Base-by-base conservation (phyloP, 352 stramenopile species). In the Globisporangium perplexum region DNA sequence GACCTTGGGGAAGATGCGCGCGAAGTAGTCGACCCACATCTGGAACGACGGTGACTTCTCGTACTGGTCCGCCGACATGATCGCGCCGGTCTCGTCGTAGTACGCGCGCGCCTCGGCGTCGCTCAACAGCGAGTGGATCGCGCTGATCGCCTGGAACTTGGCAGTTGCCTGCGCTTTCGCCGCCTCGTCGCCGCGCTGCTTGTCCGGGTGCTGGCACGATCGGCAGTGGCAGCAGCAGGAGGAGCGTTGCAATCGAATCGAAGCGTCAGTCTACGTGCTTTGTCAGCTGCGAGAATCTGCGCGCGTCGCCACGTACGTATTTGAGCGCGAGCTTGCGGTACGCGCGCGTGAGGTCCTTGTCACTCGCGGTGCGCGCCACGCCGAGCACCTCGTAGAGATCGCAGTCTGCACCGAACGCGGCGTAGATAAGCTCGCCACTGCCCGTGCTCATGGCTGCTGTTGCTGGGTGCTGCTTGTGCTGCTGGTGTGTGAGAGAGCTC, bases 11-110 rank as follows among this genome's bases (percentile, higher is more conserved):
- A 96, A 96, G 14, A 96, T 55, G 20, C 67, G 81, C 22, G 85
- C 77, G 67, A 91, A 97, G 71, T 97, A 97, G 35, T 86, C 70
- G 43, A 77, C 76, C 89, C 88, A 89, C 71, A 83, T 86, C 43
- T 79, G 66, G 57, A 73, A 86, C 24, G 69, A 79, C 38, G 68
- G 55, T 15, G 68, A 77, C 49, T 81, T 74, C 46, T 83, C 71
- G 20, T 39, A 23, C 26, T 83, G 69, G 20, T 85, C 66, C 26
- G 73, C 66, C 24, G 67, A 63, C 38, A 66, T 63, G 45, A 97
- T 78, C 39, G 76, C 67, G 35, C 88, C 88, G 6, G 83, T 91
- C 57, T 94, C 83, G 60, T 97, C 88, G 64, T 96, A 97, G 23
- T 83, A 55, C 23, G 68, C 72, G 20, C 89, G 79, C 47, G 77